Evolutionary conservation across 2,329 filamentous ascomycete genomes (phyloP).

Genomic region (Cercospora berteroae): DNA sequence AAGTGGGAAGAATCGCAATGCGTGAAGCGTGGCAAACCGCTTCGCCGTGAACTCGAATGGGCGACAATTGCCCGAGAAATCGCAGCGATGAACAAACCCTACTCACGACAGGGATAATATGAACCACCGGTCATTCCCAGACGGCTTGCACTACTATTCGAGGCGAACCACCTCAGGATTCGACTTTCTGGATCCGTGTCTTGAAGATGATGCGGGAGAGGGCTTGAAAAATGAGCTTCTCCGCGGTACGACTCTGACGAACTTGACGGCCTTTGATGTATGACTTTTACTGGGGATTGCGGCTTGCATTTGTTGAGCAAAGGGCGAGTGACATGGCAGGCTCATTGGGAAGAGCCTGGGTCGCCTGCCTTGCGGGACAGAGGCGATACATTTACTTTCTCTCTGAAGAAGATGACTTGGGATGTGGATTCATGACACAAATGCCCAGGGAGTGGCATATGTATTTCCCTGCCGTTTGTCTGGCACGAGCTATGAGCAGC

Average conservation of each 20-base stretch:
- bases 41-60: conserved; percentile 87
- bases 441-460: neutral
- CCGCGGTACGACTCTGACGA: neutral
- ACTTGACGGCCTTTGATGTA: neutral
- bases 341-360: neutral
- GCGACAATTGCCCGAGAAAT: conserved; percentile 83
- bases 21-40: conserved; percentile 51
- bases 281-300: neutral
- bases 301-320: neutral
- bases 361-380: neutral
- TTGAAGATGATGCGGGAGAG: neutral
- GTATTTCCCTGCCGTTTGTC: neutral
- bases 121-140: neutral
- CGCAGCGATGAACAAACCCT: conserved; percentile 92
- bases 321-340: neutral
- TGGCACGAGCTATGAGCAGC: neutral
- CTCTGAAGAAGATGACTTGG: neutral
- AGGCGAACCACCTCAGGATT: neutral
- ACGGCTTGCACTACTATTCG: neutral
- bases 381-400: neutral
- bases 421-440: neutral
- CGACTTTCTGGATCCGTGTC: neutral
- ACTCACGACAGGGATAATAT: conserved; percentile 60
- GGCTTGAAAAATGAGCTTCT: neutral
- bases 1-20: conserved; percentile 88